Evolutionary conservation across 345 rosid genomes (phyloP).

Genomic region (Rhodamnia rubescens): DNA sequence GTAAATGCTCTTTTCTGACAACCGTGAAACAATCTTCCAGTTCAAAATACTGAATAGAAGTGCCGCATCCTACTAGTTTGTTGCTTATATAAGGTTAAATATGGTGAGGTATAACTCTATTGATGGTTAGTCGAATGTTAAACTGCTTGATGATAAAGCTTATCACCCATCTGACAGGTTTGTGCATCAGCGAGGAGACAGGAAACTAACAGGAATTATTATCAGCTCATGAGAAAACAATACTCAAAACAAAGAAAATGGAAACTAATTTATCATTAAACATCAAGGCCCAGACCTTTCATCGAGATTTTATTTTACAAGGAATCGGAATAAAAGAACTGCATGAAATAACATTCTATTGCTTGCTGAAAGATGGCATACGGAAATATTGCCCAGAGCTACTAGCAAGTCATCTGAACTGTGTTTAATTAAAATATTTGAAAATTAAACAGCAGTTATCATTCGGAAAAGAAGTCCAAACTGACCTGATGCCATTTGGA

Average conservation of each 20-base stretch:
- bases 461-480: not conserved
- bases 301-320: not conserved
- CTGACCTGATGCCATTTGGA: constrained; percentile 83
- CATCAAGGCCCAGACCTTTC: not conserved
- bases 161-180: not conserved
- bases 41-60: not conserved
- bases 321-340: not conserved
- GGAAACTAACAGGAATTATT: not conserved
- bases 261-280: not conserved
- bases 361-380: not conserved
- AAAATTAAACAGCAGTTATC: not conserved
- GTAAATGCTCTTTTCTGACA: not conserved
- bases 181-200: not conserved
- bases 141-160: not conserved
- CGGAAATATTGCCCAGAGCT: not conserved
- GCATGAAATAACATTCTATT: not conserved
- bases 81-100: not conserved
- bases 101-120: not conserved
- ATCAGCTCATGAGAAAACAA: not conserved
- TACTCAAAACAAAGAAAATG: not conserved
- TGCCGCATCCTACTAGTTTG: not conserved
- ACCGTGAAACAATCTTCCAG: not conserved
- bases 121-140: not conserved
- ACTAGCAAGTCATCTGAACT: not conserved
- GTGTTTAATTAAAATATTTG: not conserved